These are phyloP conservation scores for Panicum hallii DNA, from an alignment of 202 grass and related monocot genomes.

Conservation along the genomic window DNA sequence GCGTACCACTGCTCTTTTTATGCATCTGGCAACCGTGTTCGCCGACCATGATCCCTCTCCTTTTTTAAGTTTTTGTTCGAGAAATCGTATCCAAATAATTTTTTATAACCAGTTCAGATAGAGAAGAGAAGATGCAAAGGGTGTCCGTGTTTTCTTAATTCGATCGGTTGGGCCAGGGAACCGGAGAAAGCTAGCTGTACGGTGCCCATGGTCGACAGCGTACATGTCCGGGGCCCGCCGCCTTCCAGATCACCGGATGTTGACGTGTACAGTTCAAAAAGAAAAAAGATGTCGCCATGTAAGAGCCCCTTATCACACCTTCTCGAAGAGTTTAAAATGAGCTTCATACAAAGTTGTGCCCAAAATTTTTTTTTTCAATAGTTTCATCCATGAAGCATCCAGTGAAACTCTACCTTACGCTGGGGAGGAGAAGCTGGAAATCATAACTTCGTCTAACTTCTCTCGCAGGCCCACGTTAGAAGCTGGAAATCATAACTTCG, in stretches of 20 bases:
- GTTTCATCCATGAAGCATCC: too few relatives aligned
- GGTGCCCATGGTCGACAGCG: constrained; percentile 28
- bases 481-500: too few relatives aligned
- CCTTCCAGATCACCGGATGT: constrained; percentile 33
- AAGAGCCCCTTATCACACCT: too few relatives aligned
- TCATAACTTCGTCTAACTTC: too few relatives aligned
- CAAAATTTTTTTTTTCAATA: too few relatives aligned
- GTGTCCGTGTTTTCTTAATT: constrained; percentile 10
- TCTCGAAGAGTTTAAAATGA: too few relatives aligned
- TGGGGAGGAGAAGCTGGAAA: too few relatives aligned
- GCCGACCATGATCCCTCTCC: not conserved
- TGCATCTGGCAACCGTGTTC: not conserved
- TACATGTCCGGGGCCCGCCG: constrained; percentile 8
- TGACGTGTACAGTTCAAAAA: constrained; percentile 5
- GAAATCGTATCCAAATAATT: not conserved
- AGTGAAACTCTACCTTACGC: too few relatives aligned
- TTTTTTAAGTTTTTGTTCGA: not conserved
- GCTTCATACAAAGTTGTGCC: too few relatives aligned
- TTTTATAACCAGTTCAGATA: not conserved
- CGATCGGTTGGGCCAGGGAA: not conserved
- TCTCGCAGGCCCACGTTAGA: too few relatives aligned
- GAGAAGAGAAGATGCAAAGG: not conserved
- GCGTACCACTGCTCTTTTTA: not conserved
- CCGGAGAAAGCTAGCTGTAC: constrained; percentile 26
- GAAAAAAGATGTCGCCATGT: not conserved